Base-by-base conservation (phyloP, 768 basidiomycete genomes). In the Phylloporus arenicola region DNA sequence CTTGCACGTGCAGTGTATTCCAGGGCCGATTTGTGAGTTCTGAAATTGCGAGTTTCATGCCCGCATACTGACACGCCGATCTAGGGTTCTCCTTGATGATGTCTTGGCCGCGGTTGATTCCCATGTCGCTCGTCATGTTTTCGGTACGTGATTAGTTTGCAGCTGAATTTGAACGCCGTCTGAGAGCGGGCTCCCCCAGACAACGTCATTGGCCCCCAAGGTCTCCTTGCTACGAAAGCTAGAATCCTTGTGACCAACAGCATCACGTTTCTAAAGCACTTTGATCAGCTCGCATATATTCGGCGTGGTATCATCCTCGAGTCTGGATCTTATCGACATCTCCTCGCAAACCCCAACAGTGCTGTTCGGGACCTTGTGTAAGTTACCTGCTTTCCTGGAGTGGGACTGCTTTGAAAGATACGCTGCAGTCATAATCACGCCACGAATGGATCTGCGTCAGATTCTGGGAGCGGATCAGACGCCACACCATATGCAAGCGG, bases 1-100 rank as follows among this genome's bases (percentile, higher is more conserved):
- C 73, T 96, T 10, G 95, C 95, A 6, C 75, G 93, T 29, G 91
- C 90, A 2, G 88, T 95, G 0, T 97, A 97, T 67, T 84, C 92
- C 3, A 79, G 93, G 39, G 92, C 93, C 1, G 94, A 98, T 65
- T 66, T 96, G 80, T 92, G 59, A 60, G 82, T 67, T 4, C 13
- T 24, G 14, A 7, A 24, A 6, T 3, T 7, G 1, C 9, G 6
- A 8, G 12, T 5, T 1, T 20, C 0, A 20, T 17, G 12, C 1
- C 22, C 20, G 45, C 4, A 40, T 49, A 5, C 35, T 59, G 39
- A 57, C 39, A 13, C 20, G 5, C 34, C 1, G 4, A 2, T 3
- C 12, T 51, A 86, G 84, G 30, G 72, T 87, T 42, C 76, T 97
- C 2, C 75, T 97, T 6, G 95, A 97, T 57, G 94, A 98, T 55